Base-by-base conservation (phyloP, 1,284 basidiomycete species). In the Austroboletus novae-zelandiae region DNA sequence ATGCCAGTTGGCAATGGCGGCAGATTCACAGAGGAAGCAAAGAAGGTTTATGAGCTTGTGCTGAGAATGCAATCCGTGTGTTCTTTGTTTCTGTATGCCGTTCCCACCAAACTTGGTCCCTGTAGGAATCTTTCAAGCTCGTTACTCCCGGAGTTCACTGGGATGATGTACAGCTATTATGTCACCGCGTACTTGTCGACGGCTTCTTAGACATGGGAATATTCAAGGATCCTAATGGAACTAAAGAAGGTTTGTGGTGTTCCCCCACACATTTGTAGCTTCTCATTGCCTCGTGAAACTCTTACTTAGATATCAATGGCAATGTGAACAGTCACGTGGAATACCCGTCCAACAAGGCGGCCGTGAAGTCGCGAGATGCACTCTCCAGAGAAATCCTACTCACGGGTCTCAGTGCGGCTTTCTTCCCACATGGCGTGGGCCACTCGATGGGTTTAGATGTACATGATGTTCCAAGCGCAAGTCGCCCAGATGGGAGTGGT, bases 391-490 rank as follows among this genome's bases (percentile, higher is more conserved):
- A 72, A 34, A 83, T 96, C 47, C 73, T 95, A 7, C 78, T 78
- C 23, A 84, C 83, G 4, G 92, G 92, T 0, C 70, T 91, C 39
- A 86, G 86, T 52, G 74, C 84, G 1, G 89, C 90, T 0, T 96
- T 96, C 76, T 95, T 91, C 78, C 93, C 93, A 10, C 94, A 96
- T 62, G 94, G 93, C 8, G 74, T 96, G 39, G 91, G 93, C 2
- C 94, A 95, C 66, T 89, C 88, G 18, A 74, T 95, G 36, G 93
- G 93, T 7, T 74, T 95, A 64, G 93, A 96, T 67, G 91, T 94
- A 5, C 92, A 94, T 62, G 94, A 91, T 61, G 87, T 87, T 1
- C 87, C 89, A 1, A 81, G 77, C 41, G 84, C 85, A 18, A 86
- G 84, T 59, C 86, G 83, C 59, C 88, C 89, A 1, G 60, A 55